Conservation (phyloP, 768 basidiomycete species). For the Trametes cingulata region DNA sequence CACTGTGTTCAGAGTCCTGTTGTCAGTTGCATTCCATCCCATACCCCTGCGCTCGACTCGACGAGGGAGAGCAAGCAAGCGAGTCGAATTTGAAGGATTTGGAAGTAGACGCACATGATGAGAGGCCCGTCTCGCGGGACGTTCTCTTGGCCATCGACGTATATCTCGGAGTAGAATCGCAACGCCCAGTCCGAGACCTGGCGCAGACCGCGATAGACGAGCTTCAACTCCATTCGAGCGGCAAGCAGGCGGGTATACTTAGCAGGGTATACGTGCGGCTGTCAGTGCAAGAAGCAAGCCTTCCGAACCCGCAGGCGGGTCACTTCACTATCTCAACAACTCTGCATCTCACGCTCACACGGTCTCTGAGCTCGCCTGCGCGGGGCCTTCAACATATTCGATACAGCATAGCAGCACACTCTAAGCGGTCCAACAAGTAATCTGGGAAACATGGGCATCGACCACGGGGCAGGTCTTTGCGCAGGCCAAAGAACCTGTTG, state of each 20-base stretch:
- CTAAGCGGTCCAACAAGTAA: conserved; percentile 15
- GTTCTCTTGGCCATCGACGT: conserved; percentile 82
- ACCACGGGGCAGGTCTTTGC: conserved; percentile 76
- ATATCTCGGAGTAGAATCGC: conserved; percentile 86
- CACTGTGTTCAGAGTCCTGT: neutral
- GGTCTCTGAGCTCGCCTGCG: neutral
- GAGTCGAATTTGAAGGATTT: conserved; percentile 50
- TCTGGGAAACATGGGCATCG: conserved; percentile 33
- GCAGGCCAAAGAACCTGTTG: conserved; percentile 57
- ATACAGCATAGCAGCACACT: conserved; percentile 21
- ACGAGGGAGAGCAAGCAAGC: neutral
- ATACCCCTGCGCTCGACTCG: too few relatives aligned
- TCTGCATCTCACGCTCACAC: neutral
- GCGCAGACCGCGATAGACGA: conserved; percentile 60
- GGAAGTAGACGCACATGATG: conserved; percentile 74
- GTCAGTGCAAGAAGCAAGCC: neutral
- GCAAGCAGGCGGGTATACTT: neutral
- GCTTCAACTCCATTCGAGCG: conserved; percentile 46
- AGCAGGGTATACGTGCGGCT: neutral
- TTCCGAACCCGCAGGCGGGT: neutral
- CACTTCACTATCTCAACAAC: neutral
- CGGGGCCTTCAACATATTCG: neutral
- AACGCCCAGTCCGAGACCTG: conserved; percentile 64
- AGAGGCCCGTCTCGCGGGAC: conserved; percentile 88
- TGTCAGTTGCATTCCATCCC: neutral